phyloP scores from a whole-genome alignment of 805 yeast species.

The Metschnikowia rubicola region DNA sequence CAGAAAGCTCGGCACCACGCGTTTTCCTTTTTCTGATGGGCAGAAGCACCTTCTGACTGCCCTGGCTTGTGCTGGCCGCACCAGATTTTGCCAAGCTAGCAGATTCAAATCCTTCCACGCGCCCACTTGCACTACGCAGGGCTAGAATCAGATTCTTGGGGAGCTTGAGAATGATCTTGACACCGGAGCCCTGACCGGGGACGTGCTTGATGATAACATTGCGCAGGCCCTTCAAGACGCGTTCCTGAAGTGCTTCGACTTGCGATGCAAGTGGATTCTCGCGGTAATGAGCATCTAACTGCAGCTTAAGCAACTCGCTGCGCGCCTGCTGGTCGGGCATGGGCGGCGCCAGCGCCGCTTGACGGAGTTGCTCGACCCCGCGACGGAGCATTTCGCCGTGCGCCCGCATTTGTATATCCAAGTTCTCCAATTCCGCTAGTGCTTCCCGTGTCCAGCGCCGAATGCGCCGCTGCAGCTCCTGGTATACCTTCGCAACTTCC shows the following conservation, averaged over 20 bases:
- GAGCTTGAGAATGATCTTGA: slow-evolving; percentile 16
- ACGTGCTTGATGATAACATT: slow-evolving; percentile 12
- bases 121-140: too few species aligned
- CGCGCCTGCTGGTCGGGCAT: slow-evolving; percentile 1
- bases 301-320: slow-evolving; percentile 22
- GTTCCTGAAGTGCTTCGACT: slow-evolving; percentile 33
- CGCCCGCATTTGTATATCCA: slow-evolving; percentile 29
- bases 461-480: slow-evolving; percentile 2
- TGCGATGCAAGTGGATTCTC: slow-evolving; percentile 36
- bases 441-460: slow-evolving; percentile 11
- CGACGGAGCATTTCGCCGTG: slow-evolving; percentile 25
- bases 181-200: slow-evolving; percentile 11
- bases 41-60: too few species aligned
- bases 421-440: slow-evolving; percentile 16
- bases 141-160: neutral
- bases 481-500: slow-evolving; percentile 2
- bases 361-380: slow-evolving; percentile 26
- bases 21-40: too few species aligned
- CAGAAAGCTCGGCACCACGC: too few species aligned
- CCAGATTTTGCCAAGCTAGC: too few species aligned
- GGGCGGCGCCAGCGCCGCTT: slow-evolving; percentile 11
- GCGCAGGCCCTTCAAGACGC: slow-evolving; percentile 14
- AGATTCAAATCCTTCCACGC: too few species aligned
- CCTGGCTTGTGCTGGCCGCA: too few species aligned
- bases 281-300: slow-evolving; percentile 33